Evolutionary conservation across 208 protist genomes (phyloP), one percentile per base, ranked within the genome.

Genomic region (Acanthamoeba triangularis): DNA sequence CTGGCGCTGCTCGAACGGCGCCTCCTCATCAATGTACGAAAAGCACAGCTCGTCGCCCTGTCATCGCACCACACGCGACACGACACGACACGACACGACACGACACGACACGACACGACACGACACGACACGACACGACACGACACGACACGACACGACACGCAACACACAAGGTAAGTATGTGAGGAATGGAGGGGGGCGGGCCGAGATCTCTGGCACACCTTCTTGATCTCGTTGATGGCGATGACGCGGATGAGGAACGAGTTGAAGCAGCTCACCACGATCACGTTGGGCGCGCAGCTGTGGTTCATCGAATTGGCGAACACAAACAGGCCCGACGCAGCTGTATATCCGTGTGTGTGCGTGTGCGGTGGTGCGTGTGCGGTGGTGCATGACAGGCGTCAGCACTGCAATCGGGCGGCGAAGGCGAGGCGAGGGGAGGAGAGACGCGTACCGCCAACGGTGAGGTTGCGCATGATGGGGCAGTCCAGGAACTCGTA

Each of bases 261-360:
- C 28, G 84, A 91, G 35, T 91, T 91, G 56, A 91, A 91, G 56
- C 84, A 91, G 35, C 56, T 72, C 54, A 91, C 84, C 84, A 91
- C 84, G 56, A 91, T 91, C 35, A 69, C 84, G 56, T 91, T 91
- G 14, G 84, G 84, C 18, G 49, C 56, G 56, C 84, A 91, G 84
- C 84, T 91, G 84, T 91, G 84, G 56, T 91, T 91, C 84, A 91
- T 91, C 35, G 56, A 91, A 28, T 91, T 91, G 84, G 84, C 84
- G 49, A 91, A 72, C 56, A 69, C 84, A 47, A 91, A 91, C 35
- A 91, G 84, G 0, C 84, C 84, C 11, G 76, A 85, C 14, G 76
- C 76, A 7, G 76, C 76, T 85, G 76, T 7, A 33, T 56, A 2
- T 37, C 7, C 67, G 33, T 41, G 63, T 76, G 67, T 44, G 33